Conservation (phyloP, 1,284 basidiomycete species). For the Apiotrichum gamsii region DNA sequence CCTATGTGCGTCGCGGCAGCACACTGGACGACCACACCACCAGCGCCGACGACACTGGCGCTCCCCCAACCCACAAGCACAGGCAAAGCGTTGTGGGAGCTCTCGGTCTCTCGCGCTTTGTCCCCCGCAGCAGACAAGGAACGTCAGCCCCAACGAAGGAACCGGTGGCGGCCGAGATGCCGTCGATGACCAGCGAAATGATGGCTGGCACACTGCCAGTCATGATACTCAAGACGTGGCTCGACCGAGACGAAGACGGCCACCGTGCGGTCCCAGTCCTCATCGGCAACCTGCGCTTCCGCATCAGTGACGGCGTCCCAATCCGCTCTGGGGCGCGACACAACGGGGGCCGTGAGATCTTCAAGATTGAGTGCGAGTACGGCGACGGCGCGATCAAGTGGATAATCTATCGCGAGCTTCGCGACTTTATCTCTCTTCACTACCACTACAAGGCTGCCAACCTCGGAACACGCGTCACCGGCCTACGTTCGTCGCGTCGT, state of each 20-base stretch:
- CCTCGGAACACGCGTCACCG: constrained; percentile 48
- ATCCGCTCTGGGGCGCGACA: constrained; percentile 24
- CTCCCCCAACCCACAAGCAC: background rate
- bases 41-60: background rate
- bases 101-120: background rate
- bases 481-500: constrained; percentile 55
- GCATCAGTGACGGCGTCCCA: constrained; percentile 44
- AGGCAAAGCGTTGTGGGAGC: background rate
- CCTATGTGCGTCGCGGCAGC: background rate
- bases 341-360: constrained; percentile 44
- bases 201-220: constrained; percentile 73
- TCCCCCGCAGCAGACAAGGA: no score
- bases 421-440: constrained; percentile 87
- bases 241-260: constrained; percentile 84
- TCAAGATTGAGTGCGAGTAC: constrained; percentile 70
- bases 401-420: constrained; percentile 91
- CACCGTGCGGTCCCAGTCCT: constrained; percentile 78
- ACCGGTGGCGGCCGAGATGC: constrained; percentile 24
- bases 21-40: background rate
- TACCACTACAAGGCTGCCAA: constrained; percentile 86
- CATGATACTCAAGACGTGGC: constrained; percentile 78
- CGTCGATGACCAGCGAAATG: constrained; percentile 79
- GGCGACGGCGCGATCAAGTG: constrained; percentile 90
- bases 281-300: constrained; percentile 51
- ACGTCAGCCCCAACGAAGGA: background rate